Percentiles rank a stretch among this genome's conserved stretches.
These are phyloP conservation scores for Candida golubevii DNA, from an alignment of 805 yeast species.

Conservation along the genomic window DNA sequence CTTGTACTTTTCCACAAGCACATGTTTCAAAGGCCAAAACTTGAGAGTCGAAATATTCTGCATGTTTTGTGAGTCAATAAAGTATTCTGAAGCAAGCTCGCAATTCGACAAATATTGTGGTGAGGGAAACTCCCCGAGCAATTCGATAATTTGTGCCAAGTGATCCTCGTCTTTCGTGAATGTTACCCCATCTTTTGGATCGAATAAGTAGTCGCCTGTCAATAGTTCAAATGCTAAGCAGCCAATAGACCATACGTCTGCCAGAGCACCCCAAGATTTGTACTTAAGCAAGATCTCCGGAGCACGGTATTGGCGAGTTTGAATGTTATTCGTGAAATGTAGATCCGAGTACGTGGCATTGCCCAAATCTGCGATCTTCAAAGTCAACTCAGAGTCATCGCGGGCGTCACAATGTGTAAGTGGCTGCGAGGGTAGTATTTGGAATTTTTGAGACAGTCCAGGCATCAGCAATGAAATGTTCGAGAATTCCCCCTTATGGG, in stretches of 20 bases:
- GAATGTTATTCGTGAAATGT: constrained; percentile 86
- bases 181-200: constrained; percentile 73
- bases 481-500: constrained; percentile 1
- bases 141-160: constrained; percentile 89
- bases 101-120: constrained; percentile 55
- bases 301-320: constrained; percentile 87
- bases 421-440: constrained; percentile 17
- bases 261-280: constrained; percentile 83
- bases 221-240: constrained; percentile 85
- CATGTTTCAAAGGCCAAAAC: constrained; percentile 85
- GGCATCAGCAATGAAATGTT: not conserved
- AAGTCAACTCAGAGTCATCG: constrained; percentile 14
- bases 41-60: constrained; percentile 76
- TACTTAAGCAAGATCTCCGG: constrained; percentile 63
- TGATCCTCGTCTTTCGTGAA: constrained; percentile 93
- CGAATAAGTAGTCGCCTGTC: constrained; percentile 93
- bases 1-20: constrained; percentile 80
- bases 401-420: not conserved
- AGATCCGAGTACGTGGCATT: constrained; percentile 80
- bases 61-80: constrained; percentile 65
- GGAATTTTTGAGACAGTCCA: constrained; percentile 2
- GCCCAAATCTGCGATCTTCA: constrained; percentile 91
- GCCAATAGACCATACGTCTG: constrained; percentile 95
- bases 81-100: constrained; percentile 52
- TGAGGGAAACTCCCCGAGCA: constrained; percentile 65